Percentiles rank a stretch among this genome's conserved stretches.
Evolutionary conservation across 2,329 filamentous ascomycete genomes (phyloP).

Genomic region (Waltergamsia citrina): DNA sequence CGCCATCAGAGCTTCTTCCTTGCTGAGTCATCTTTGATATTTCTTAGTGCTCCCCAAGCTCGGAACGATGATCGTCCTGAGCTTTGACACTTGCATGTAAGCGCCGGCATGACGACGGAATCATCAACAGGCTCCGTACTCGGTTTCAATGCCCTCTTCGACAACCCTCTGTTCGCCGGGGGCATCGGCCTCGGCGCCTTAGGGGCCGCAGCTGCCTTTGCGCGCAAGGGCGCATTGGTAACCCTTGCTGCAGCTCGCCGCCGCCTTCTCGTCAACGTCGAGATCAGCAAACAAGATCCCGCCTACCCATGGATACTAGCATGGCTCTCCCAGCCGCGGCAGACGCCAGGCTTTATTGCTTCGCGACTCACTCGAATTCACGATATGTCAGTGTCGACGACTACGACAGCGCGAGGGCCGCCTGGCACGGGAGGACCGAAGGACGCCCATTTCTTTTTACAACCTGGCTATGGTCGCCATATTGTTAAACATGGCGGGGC

Average conservation of each 20-base stretch:
- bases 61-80: too few species aligned
- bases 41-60: too few species aligned
- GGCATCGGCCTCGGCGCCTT: slow-evolving; percentile 88
- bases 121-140: slow-evolving; percentile 22
- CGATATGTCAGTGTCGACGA: slow-evolving; percentile 48
- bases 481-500: slow-evolving; percentile 79
- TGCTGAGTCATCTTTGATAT: too few species aligned
- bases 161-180: slow-evolving; percentile 55
- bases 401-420: slow-evolving; percentile 49
- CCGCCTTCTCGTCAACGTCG: slow-evolving; percentile 86
- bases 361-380: slow-evolving; percentile 50
- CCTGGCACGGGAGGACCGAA: slow-evolving; percentile 54
- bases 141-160: slow-evolving; percentile 48
- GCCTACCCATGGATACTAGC: slow-evolving; percentile 91
- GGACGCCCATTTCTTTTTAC: slow-evolving; percentile 74
- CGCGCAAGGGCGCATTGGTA: slow-evolving; percentile 65
- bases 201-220: slow-evolving; percentile 72
- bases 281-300: slow-evolving; percentile 88
- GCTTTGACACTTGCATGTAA: too few species aligned
- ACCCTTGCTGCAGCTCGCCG: slow-evolving; percentile 67
- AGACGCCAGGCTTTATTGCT: slow-evolving; percentile 48
- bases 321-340: slow-evolving; percentile 83
- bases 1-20: too few species aligned
- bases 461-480: slow-evolving; percentile 85
- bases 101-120: slow-evolving; percentile 5